Evolutionary conservation across 495 filamentous ascomycete species (phyloP).

Genomic region (Penicillium desertorum): DNA sequence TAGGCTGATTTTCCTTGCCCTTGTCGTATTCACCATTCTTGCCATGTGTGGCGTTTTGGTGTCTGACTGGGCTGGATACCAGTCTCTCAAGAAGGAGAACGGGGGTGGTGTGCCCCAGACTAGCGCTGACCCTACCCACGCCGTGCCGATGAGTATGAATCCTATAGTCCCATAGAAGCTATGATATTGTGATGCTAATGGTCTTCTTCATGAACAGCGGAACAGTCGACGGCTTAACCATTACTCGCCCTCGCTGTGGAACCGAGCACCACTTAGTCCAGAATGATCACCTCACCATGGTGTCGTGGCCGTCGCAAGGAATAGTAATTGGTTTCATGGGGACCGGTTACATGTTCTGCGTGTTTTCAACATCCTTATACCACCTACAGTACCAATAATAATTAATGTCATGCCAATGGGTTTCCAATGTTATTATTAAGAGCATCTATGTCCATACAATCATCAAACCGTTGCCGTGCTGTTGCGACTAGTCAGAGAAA

Average conservation of each 20-base stretch:
- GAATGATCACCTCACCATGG: background rate
- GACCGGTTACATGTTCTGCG: background rate
- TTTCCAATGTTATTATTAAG: background rate
- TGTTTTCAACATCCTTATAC: background rate
- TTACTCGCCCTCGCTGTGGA: conserved; percentile 17
- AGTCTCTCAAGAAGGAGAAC: conserved; percentile 20
- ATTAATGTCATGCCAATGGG: background rate
- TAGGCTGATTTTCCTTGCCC: conserved; percentile 33
- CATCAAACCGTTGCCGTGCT: background rate
- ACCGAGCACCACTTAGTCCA: conserved; percentile 6
- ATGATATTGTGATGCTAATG: conserved; percentile 25
- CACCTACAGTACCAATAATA: background rate
- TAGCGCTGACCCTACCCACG: conserved; percentile 11
- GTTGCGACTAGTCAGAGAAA: conserved; percentile 3
- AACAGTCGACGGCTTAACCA: conserved; percentile 17
- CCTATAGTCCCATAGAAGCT: conserved; percentile 16
- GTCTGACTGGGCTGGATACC: conserved; percentile 29
- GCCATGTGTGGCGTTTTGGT: conserved; percentile 30
- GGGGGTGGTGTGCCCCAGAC: conserved; percentile 1
- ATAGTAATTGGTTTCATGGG: background rate
- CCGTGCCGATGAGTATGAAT: conserved; percentile 24
- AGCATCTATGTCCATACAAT: conserved; percentile 4
- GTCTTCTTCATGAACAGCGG: conserved; percentile 24
- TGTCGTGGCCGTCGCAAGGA: background rate
- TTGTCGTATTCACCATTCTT: conserved; percentile 31